phyloP scores from a whole-genome alignment of 371 early-diverging fungal species.

The Rhizopus microsporus region DNA sequence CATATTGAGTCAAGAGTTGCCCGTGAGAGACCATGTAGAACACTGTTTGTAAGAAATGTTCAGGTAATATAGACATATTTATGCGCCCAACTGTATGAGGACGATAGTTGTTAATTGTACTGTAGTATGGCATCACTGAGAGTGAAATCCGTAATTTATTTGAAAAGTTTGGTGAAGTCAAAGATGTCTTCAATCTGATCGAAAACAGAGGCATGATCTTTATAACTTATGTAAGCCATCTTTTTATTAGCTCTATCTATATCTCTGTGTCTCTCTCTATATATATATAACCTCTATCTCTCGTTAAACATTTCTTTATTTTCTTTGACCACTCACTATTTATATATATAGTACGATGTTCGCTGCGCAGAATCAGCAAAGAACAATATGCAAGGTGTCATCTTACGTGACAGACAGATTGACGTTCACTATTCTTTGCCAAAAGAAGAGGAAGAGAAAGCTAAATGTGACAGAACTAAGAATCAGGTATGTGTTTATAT shows the following conservation, averaged over 20 bases:
- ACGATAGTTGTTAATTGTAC: not conserved
- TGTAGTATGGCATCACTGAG: slow-evolving; percentile 40
- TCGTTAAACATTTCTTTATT: not conserved
- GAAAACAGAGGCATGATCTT: slow-evolving; percentile 57
- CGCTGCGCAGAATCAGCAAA: slow-evolving; percentile 52
- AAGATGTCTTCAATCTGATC: slow-evolving; percentile 50
- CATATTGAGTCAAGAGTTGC: slow-evolving; percentile 49
- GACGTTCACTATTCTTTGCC: slow-evolving; percentile 65
- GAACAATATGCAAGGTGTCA: slow-evolving; percentile 39
- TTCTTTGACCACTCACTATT: not conserved
- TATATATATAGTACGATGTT: slow-evolving; percentile 46
- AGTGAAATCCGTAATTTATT: slow-evolving; percentile 42
- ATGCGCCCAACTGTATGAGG: not conserved
- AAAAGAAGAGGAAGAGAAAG: slow-evolving; percentile 51
- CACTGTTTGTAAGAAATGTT: slow-evolving; percentile 57
- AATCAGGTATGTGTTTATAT: slow-evolving; percentile 45
- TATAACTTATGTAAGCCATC: slow-evolving; percentile 52
- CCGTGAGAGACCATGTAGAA: slow-evolving; percentile 54
- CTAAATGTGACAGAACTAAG: slow-evolving; percentile 50
- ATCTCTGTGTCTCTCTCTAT: not conserved
- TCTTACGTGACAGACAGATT: slow-evolving; percentile 45
- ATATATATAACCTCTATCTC: not conserved
- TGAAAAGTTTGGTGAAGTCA: slow-evolving; percentile 52
- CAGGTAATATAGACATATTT: slow-evolving; percentile 40
- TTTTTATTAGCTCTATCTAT: not conserved